phyloP scores from a whole-genome alignment of 2,329 filamentous ascomycete genomes.

The Neopestalotiopsis sp. region DNA sequence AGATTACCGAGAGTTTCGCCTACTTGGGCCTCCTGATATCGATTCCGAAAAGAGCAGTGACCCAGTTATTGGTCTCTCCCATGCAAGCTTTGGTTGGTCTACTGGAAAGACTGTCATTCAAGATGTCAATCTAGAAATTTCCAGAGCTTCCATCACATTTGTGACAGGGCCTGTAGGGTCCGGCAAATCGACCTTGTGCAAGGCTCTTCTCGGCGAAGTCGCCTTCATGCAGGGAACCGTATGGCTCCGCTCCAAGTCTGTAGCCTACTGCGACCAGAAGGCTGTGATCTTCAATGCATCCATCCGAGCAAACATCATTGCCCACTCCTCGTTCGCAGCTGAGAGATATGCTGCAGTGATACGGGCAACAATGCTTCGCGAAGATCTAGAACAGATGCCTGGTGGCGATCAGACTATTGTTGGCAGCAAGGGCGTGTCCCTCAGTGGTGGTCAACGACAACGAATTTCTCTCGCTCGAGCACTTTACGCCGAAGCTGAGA shows the following conservation, averaged over 20 bases:
- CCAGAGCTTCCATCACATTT: slow-evolving; percentile 27
- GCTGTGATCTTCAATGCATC: neutral
- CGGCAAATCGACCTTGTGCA: slow-evolving; percentile 50
- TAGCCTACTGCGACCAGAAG: slow-evolving; percentile 26
- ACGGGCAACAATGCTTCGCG: slow-evolving; percentile 33
- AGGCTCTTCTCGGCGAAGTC: slow-evolving; percentile 43
- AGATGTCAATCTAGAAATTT: slow-evolving; percentile 3
- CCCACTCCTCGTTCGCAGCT: slow-evolving; percentile 26
- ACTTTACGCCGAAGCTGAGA: slow-evolving; percentile 14
- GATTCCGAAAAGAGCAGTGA: neutral
- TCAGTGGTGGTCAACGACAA: slow-evolving; percentile 41
- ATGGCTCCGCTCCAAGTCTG: slow-evolving; percentile 22
- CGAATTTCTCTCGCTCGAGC: slow-evolving; percentile 18
- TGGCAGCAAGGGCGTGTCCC: slow-evolving; percentile 41
- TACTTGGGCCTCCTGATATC: neutral
- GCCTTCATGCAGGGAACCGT: slow-evolving; percentile 33
- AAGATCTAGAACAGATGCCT: slow-evolving; percentile 36
- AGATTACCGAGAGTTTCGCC: slow-evolving; percentile 3
- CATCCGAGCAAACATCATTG: slow-evolving; percentile 35
- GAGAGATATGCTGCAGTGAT: slow-evolving; percentile 23
- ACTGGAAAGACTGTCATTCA: neutral
- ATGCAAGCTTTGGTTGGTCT: slow-evolving; percentile 4
- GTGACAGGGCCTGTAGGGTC: slow-evolving; percentile 49
- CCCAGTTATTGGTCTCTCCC: neutral
- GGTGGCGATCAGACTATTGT: slow-evolving; percentile 39